Evolutionary conservation across 2,329 filamentous ascomycete genomes (phyloP).

Genomic region (Lachnellula cervina): DNA sequence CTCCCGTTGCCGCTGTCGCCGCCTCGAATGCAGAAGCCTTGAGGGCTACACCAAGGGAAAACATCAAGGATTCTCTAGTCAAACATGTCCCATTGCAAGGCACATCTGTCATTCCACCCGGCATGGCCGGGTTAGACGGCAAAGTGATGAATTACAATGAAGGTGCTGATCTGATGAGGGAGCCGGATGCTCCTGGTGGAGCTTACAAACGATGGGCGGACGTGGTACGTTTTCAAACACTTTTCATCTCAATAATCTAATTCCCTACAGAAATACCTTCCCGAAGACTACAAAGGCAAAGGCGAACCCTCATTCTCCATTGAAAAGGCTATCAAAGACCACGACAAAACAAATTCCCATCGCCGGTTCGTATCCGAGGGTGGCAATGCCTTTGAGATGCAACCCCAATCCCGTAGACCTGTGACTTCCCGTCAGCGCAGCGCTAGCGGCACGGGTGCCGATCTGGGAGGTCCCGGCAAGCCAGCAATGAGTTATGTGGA

Average conservation of each 20-base stretch:
- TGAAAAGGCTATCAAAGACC: constrained; percentile 61
- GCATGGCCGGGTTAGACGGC: constrained; percentile 62
- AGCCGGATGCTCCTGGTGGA: constrained; percentile 62
- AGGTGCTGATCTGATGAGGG: constrained; percentile 80
- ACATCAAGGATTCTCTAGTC: constrained; percentile 66
- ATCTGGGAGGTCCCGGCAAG: constrained; percentile 1
- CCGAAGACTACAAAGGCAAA: constrained; percentile 77
- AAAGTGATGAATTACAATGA: constrained; percentile 74
- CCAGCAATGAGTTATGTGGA: constrained; percentile 9
- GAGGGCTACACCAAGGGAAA: constrained; percentile 73
- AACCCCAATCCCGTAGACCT: constrained; percentile 28
- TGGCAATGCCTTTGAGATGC: constrained; percentile 46
- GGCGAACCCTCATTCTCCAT: constrained; percentile 70
- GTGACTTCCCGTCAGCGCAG: constrained; percentile 39
- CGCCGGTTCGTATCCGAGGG: constrained; percentile 25
- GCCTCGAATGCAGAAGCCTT: constrained; percentile 72
- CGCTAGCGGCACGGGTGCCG: constrained; percentile 32
- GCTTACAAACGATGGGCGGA: constrained; percentile 73
- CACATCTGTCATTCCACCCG: constrained; percentile 70
- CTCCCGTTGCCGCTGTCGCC: constrained; percentile 72
- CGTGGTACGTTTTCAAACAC: constrained; percentile 54
- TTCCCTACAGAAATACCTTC: constrained; percentile 57
- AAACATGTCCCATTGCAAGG: constrained; percentile 78
- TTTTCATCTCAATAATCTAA: neutral
- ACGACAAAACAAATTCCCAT: constrained; percentile 39